Percentiles rank a stretch among this genome's conserved stretches.
Conservation (phyloP, 2,329 filamentous ascomycete genomes). For the Penicillium sclerotigenum region DNA sequence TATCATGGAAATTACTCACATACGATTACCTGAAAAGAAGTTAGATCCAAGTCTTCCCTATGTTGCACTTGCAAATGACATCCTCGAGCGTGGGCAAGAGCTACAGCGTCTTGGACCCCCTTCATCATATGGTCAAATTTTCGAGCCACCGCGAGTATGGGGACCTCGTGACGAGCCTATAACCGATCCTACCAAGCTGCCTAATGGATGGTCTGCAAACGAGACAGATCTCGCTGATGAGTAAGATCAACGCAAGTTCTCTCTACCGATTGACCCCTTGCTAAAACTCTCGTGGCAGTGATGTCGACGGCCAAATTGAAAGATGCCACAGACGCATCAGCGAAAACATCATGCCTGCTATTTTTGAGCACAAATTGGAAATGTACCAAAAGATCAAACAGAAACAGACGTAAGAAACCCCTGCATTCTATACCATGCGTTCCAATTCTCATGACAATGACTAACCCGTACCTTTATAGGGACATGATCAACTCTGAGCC, state of each 20-base stretch:
- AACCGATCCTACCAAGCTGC: neutral
- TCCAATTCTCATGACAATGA: neutral
- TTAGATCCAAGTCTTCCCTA: neutral
- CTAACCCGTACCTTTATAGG: neutral
- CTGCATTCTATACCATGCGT: neutral
- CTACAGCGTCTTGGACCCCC: neutral
- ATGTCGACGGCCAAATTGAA: neutral
- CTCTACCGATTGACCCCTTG: neutral
- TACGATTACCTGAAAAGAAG: neutral
- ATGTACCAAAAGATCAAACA: neutral
- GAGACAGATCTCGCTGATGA: neutral
- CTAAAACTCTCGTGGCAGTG: neutral
- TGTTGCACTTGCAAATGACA: neutral
- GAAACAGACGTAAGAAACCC: neutral
- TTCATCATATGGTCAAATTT: neutral
- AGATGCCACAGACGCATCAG: neutral
- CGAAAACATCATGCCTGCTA: neutral
- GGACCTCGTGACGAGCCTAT: neutral
- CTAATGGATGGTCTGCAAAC: neutral
- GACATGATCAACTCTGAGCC: constrained; percentile 1
- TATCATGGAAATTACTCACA: neutral
- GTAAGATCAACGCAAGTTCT: neutral
- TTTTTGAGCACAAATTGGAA: neutral
- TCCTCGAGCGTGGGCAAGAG: neutral
- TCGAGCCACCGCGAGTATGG: neutral